A percentile compares a stretch with the other conserved stretches of the same genome.
phyloP scores from a whole-genome alignment of 2,329 filamentous ascomycete genomes.

The Lasiodiplodia theobromae region DNA sequence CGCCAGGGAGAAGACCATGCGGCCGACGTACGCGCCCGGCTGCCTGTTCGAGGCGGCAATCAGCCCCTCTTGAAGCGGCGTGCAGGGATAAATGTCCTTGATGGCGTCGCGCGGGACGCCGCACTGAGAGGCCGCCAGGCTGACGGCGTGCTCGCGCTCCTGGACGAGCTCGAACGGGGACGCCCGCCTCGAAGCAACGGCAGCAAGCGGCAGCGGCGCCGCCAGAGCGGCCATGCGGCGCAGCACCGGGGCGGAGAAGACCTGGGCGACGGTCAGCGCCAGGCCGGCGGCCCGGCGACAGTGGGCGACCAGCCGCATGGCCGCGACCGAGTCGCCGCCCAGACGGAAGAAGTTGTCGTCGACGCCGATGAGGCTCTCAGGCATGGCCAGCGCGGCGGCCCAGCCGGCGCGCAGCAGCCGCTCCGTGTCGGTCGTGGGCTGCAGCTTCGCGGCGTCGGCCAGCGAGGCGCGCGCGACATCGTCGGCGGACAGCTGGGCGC shows the following conservation, averaged over 20 bases:
- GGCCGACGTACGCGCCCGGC: constrained; percentile 60
- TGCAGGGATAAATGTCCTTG: constrained; percentile 61
- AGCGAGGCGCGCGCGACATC: too few species aligned
- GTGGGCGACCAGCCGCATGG: background rate
- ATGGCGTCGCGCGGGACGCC: background rate
- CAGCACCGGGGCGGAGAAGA: constrained; percentile 34
- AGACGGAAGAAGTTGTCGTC: constrained; percentile 51
- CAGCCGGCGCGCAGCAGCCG: constrained; percentile 40
- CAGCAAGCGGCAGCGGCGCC: constrained; percentile 35
- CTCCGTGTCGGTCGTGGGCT: constrained; percentile 43
- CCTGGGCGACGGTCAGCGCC: constrained; percentile 32
- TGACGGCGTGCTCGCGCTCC: too few species aligned
- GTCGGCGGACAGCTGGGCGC: too few species aligned
- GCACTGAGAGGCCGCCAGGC: too few species aligned
- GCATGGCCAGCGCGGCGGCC: constrained; percentile 23
- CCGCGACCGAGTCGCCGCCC: constrained; percentile 46
- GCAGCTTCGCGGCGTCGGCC: constrained; percentile 26
- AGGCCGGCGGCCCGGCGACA: background rate
- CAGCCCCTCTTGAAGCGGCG: constrained; percentile 59
- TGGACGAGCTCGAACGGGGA: too few species aligned
- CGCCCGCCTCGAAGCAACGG: too few species aligned
- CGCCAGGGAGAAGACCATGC: constrained; percentile 25
- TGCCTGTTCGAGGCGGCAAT: constrained; percentile 61
- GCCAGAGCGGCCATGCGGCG: constrained; percentile 30
- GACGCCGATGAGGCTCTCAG: constrained; percentile 35